Evolutionary conservation across 805 yeast species (phyloP).

Genomic region (Brettanomyces bruxellensis): DNA sequence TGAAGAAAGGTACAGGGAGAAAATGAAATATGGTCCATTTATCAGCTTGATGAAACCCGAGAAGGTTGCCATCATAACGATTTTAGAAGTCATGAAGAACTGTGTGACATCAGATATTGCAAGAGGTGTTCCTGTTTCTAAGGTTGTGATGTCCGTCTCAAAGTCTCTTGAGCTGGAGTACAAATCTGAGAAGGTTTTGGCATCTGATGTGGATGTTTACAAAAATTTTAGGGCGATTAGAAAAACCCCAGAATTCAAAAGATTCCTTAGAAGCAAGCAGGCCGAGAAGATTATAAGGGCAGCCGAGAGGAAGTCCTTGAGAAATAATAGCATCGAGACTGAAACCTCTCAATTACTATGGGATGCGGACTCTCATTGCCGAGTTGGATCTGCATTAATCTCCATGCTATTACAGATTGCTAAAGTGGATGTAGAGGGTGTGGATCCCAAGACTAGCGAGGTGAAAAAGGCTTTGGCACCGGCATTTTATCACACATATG

Average conservation of each 20-base stretch:
- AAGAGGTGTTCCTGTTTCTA: constrained; percentile 78
- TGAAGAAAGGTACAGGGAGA: constrained; percentile 20
- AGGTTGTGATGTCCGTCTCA: constrained; percentile 76
- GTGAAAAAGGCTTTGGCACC: constrained; percentile 69
- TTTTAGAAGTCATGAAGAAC: constrained; percentile 69
- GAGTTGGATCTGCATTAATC: constrained; percentile 73
- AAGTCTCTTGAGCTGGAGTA: constrained; percentile 80
- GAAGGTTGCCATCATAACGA: constrained; percentile 75
- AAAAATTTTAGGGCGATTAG: constrained; percentile 43
- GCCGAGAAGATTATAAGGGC: constrained; percentile 20
- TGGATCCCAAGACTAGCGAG: constrained; percentile 70
- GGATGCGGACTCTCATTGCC: constrained; percentile 36
- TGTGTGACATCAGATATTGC: constrained; percentile 66
- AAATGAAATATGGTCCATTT: constrained; percentile 68
- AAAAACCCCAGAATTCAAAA: constrained; percentile 33
- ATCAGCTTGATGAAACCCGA: constrained; percentile 65
- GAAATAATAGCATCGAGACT: constrained; percentile 6
- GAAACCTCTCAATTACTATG: constrained; percentile 12
- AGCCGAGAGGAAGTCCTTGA: constrained; percentile 15
- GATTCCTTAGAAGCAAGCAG: constrained; percentile 26
- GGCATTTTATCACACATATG: constrained; percentile 85
- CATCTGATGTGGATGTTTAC: constrained; percentile 45
- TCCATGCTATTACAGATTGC: constrained; percentile 76
- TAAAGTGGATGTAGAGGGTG: constrained; percentile 67
- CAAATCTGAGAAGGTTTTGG: constrained; percentile 55